These are phyloP conservation scores for Colletotrichum theobromicola DNA, from an alignment of 2,329 filamentous ascomycete species.

Conservation along the genomic window DNA sequence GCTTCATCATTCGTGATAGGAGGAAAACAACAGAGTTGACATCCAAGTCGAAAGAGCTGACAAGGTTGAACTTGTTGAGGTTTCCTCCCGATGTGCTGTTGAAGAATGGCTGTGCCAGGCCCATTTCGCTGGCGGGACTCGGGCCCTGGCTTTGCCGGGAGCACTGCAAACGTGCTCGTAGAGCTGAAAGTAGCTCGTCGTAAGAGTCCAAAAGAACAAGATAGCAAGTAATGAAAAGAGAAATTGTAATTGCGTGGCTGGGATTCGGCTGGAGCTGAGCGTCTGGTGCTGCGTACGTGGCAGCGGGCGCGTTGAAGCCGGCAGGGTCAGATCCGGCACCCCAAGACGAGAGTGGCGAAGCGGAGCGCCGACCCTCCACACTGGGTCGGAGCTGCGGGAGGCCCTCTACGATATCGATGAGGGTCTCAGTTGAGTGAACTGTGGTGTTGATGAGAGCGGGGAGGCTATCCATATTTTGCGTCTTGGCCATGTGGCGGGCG, in stretches of 20 bases:
- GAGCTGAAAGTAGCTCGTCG: not conserved
- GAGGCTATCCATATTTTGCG: not conserved
- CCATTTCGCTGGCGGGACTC: conserved; percentile 4
- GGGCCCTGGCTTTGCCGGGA: conserved; percentile 9
- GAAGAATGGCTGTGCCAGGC: conserved; percentile 3
- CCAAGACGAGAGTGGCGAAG: not conserved
- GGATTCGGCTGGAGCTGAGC: not conserved
- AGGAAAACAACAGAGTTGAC: conserved; percentile 13
- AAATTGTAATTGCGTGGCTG: not conserved
- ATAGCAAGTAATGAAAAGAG: conserved; percentile 12
- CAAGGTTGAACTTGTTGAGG: not conserved
- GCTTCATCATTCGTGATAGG: conserved; percentile 13
- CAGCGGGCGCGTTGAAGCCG: not conserved
- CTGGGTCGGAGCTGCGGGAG: not conserved
- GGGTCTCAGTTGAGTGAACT: conserved; percentile 10
- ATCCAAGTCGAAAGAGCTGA: conserved; percentile 10
- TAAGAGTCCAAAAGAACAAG: conserved; percentile 9
- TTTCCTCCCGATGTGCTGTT: not conserved
- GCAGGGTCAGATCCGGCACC: not conserved
- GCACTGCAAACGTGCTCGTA: conserved; percentile 2
- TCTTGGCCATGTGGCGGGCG: not conserved
- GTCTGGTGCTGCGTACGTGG: not conserved
- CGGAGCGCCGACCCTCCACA: not conserved
- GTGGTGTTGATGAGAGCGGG: not conserved
- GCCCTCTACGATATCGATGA: conserved; percentile 10